Evolutionary conservation across 129 eudicot genomes (phyloP).

Genomic region (Flaveria trinervia): DNA sequence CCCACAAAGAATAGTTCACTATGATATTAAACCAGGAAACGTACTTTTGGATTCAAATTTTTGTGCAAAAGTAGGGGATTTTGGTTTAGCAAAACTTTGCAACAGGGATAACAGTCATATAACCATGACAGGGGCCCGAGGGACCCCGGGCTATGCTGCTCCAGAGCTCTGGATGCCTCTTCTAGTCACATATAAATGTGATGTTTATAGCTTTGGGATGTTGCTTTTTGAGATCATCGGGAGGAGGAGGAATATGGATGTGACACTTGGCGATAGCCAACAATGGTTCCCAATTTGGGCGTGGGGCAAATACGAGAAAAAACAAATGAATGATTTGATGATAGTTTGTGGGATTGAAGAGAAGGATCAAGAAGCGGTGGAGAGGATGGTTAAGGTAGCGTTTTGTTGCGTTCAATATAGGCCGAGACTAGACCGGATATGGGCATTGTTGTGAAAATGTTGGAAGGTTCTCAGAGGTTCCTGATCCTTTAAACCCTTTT

Average conservation of each 20-base stretch:
- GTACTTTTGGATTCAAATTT: slow-evolving; percentile 12
- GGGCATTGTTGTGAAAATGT: slow-evolving; percentile 42
- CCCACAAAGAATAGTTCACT: slow-evolving; percentile 18
- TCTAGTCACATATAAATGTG: slow-evolving; percentile 11
- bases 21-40: slow-evolving; percentile 18
- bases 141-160: slow-evolving; percentile 19
- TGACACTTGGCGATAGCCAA: slow-evolving; percentile 12
- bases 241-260: slow-evolving; percentile 26
- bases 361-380: slow-evolving; percentile 1
- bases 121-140: background rate
- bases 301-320: slow-evolving; percentile 25
- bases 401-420: slow-evolving; percentile 24
- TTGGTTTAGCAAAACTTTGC: slow-evolving; percentile 22
- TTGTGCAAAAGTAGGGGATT: slow-evolving; percentile 15
- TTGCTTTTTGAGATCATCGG: slow-evolving; percentile 21
- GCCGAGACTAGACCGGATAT: slow-evolving; percentile 22
- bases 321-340: slow-evolving; percentile 18
- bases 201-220: slow-evolving; percentile 20
- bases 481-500: slow-evolving; percentile 33
- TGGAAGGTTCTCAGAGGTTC: slow-evolving; percentile 34
- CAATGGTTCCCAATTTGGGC: slow-evolving; percentile 35
- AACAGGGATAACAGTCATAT: slow-evolving; percentile 15
- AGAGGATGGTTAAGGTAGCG: slow-evolving; percentile 16
- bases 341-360: slow-evolving; percentile 15
- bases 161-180: slow-evolving; percentile 11